Evolutionary conservation across 2,329 filamentous ascomycete species (phyloP), one percentile per base, ranked within the genome.

Genomic region (Stenocarpella maydis): DNA sequence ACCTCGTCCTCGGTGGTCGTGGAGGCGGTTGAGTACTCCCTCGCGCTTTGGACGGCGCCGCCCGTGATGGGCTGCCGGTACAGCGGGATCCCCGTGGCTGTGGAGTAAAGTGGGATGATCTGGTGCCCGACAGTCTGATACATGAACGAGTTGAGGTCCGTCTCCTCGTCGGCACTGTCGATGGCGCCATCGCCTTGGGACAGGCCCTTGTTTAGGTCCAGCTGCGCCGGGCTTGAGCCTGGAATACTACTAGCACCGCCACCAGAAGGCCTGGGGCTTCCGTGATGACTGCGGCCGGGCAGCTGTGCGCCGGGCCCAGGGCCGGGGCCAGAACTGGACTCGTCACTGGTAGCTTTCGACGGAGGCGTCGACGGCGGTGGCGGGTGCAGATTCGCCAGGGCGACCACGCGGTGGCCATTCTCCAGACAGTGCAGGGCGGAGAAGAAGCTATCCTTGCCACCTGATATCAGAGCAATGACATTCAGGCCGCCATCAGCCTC

Each of bases 131-230:
- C 93, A 3, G 96, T 99, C 84, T 99, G 96, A 84, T 98, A 99
- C 96, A 99, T 99, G 89, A 96, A 98, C 82, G 95, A 98, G 80
- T 99, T 94, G 75, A 97, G 86, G 79, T 98, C 93, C 68, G 86
- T 82, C 72, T 85, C 83, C 43, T 86, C 83, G 6, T 65, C 71
- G 21, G 47, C 68, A 21, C 71, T 67, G 43, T 52, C 60, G 45
- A 49, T 43, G n/a, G 54, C 28, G 43, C 58, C n/a, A 19, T 15
- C 34, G 21, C 19, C 37, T 19, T 68, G n/a, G 31, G 24, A 15
- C 64, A 43, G 21, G 54, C 41, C 47, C 28, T 2, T 31, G 49
- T 4, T 26, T 10, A 65, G 67, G 4, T 28, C 39, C 28, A 61
- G 55, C 55, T 37, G 24, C 21, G 53, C 53, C 41, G 61, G 53